Percentiles rank a stretch among this genome's conserved stretches.
These are phyloP conservation scores for Xerocomellus chrysenteron DNA, from an alignment of 768 basidiomycete species.

Conservation along the genomic window DNA sequence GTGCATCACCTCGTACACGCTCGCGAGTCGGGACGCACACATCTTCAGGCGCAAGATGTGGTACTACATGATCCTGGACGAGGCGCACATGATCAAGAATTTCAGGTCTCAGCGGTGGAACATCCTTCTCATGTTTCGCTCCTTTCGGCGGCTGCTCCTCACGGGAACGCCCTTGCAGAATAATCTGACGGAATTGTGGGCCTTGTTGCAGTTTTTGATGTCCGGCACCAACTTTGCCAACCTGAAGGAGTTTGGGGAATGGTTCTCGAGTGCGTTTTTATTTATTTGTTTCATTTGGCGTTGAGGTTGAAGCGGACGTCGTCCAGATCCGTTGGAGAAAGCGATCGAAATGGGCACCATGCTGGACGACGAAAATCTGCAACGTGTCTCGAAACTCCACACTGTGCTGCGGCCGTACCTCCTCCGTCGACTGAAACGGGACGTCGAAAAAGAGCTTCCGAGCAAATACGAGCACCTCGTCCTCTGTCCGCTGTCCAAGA, in stretches of 20 bases:
- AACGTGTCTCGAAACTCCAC: conserved; percentile 85
- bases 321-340: conserved; percentile 86
- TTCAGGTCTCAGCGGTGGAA: conserved; percentile 95
- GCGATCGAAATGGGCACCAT: conserved; percentile 83
- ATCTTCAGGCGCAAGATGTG: conserved; percentile 91
- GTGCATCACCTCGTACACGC: conserved; percentile 91
- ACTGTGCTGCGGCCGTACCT: conserved; percentile 95
- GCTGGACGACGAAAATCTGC: conserved; percentile 79
- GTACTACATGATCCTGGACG: conserved; percentile 96
- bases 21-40: conserved; percentile 87
- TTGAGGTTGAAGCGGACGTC: neutral
- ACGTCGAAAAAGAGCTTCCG: conserved; percentile 94
- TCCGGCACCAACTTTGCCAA: conserved; percentile 87
- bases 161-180: conserved; percentile 98
- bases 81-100: conserved; percentile 98
- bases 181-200: conserved; percentile 95
- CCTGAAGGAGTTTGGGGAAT: conserved; percentile 89
- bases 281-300: neutral
- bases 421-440: conserved; percentile 93
- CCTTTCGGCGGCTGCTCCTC: conserved; percentile 80
- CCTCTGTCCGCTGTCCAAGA: conserved; percentile 83
- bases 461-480: conserved; percentile 92
- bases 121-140: conserved; percentile 83
- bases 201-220: conserved; percentile 91
- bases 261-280: conserved; percentile 84